Base-by-base conservation (phyloP, 2,329 filamentous ascomycete genomes). In the Neonectria coccinea region DNA sequence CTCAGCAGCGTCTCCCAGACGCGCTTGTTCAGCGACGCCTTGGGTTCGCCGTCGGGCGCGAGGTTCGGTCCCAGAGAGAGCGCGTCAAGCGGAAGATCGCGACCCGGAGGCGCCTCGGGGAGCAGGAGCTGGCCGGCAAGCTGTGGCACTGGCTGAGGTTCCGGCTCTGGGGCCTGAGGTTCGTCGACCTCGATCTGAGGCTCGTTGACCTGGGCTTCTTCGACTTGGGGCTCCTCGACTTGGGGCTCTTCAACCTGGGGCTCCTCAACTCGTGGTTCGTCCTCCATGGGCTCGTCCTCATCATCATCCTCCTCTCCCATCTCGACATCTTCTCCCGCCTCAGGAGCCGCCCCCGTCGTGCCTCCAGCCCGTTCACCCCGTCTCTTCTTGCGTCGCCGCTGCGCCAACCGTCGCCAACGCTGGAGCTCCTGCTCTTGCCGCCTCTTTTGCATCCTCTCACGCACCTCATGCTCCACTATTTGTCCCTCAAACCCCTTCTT, bases 21-120 rank as follows among this genome's bases (percentile, higher is more conserved):
- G 2, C 64, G 53, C 52, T 73, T 73, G 25, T 65, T 68, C 5
- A 73, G 64, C n/a, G 29, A 1, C 8, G 14, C 25, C 22, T 55
- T 62, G 10, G 50, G 54, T 2, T 7, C 22, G 5, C 54, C 45
- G 47, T 73, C 67, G 2, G 61, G 64, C 11, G 55, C 61, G 20
- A 36, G 12, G 9, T 5, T 14, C 7, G 48, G 45, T 3, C 12
- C 45, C 5, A n/a, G 45, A 7, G 33, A 41, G 7, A 22, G 42
- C 8, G n/a, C 4, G 36, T 29, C 25, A 20, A 33, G 11, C 29
- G 39, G 5, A 22, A 56, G 8, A 9, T 18, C 45, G 14, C 59
- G 63, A n/a, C 33, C 36, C 5, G 29, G 55, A 12, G 56, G 60
- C 20, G 31, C 18, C 4, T 50, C 41, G 5, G 64, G 63, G 9